These are phyloP conservation scores for Coemansia sp. DNA, from an alignment of 192 early-diverging fungal species.

Conservation along the genomic window DNA sequence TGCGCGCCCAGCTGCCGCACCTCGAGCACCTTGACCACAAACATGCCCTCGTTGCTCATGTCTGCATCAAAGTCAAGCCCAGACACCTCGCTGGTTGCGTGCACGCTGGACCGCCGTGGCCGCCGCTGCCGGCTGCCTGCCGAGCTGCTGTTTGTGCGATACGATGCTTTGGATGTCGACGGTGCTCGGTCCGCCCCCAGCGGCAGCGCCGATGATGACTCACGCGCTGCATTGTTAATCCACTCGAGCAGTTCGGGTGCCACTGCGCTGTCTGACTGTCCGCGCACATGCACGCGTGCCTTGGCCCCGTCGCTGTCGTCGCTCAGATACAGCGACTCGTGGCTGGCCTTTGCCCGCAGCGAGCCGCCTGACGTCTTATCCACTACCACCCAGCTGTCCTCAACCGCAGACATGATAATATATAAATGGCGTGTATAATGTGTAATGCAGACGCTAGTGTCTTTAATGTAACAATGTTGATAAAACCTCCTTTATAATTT, in stretches of 20 bases:
- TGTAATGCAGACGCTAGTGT: background rate
- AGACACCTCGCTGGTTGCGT: conserved; percentile 21
- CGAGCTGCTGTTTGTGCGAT: conserved; percentile 53
- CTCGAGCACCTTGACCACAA: conserved; percentile 51
- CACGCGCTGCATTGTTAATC: conserved; percentile 44
- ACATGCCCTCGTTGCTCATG: conserved; percentile 41
- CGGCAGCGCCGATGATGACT: conserved; percentile 34
- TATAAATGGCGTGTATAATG: background rate
- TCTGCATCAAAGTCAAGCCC: conserved; percentile 13
- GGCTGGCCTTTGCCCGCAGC: conserved; percentile 49
- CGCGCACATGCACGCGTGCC: conserved; percentile 45
- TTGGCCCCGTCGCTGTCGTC: conserved; percentile 13
- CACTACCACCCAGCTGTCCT: conserved; percentile 56
- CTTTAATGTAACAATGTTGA: conserved; percentile 1
- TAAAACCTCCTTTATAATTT: background rate
- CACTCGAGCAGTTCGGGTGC: conserved; percentile 51
- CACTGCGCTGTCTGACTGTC: conserved; percentile 6
- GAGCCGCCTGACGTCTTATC: conserved; percentile 47
- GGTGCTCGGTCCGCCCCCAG: conserved; percentile 31
- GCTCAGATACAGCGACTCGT: conserved; percentile 49
- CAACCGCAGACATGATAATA: conserved; percentile 18
- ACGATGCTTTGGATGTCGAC: conserved; percentile 42
- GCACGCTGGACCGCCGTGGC: conserved; percentile 40
- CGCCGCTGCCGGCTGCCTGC: conserved; percentile 39
- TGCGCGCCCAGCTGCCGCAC: conserved; percentile 39